phyloP scores from a whole-genome alignment of 352 stramenopile genomes.

The Globisporangium spiculum region DNA sequence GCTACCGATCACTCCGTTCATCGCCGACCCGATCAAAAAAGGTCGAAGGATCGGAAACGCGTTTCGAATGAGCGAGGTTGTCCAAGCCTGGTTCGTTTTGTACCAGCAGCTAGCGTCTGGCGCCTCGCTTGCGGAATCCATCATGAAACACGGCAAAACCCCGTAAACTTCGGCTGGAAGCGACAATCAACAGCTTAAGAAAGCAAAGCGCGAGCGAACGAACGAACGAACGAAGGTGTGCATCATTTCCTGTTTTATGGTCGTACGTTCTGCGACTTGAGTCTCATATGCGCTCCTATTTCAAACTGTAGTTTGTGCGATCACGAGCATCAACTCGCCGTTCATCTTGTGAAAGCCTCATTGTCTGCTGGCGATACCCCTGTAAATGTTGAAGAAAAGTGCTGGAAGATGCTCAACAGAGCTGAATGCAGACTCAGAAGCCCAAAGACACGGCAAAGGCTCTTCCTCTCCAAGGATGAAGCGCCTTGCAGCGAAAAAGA shows the following conservation, averaged over 20 bases:
- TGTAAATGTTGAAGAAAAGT: not conserved
- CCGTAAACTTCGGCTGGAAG: not conserved
- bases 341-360: conserved; percentile 1
- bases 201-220: not conserved
- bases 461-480: not conserved
- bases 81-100: conserved; percentile 34
- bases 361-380: not conserved
- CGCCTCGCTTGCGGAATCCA: conserved; percentile 19
- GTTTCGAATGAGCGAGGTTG: conserved; percentile 78
- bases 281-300: not conserved
- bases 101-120: conserved; percentile 35
- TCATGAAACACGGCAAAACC: not conserved
- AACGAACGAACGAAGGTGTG: conserved; percentile 1
- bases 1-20: conserved; percentile 53
- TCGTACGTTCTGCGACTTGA: not conserved
- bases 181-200: not conserved
- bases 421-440: not conserved
- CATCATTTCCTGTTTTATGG: not conserved
- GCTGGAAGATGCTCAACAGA: not conserved
- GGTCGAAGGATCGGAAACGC: conserved; percentile 73
- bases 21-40: conserved; percentile 70
- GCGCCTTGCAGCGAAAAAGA: not conserved
- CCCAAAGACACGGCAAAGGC: not conserved
- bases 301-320: not conserved
- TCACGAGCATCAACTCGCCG: not conserved